Percentiles rank a stretch among this genome's conserved stretches.
Evolutionary conservation across 441 rosid species (phyloP).

Genomic region (Eruca vesicaria): DNA sequence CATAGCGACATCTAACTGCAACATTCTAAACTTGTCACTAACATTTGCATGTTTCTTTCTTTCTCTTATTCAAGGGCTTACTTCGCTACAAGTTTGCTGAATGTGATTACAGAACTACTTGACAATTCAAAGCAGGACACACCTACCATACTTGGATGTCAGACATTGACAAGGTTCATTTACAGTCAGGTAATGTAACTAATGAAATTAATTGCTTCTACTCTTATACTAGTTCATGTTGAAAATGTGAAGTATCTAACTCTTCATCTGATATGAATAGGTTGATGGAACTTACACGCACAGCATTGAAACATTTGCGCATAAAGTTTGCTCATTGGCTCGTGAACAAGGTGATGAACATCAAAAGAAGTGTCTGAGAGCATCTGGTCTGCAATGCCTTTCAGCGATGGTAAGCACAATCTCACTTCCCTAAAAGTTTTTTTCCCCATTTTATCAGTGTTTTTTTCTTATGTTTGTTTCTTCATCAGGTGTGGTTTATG

Average conservation of each 20-base stretch:
- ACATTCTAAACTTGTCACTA: conserved; percentile 3
- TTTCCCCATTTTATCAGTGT: not conserved
- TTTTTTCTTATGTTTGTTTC: not conserved
- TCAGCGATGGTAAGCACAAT: conserved; percentile 79
- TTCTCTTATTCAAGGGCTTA: conserved; percentile 60
- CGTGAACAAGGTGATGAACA: conserved; percentile 55
- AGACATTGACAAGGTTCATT: conserved; percentile 82
- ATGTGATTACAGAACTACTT: conserved; percentile 74
- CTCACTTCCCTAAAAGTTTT: not conserved
- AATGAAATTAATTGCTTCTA: too few relatives aligned
- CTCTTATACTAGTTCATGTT: not conserved
- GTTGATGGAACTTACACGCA: conserved; percentile 76
- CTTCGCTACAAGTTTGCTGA: conserved; percentile 81
- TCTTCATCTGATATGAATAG: conserved; percentile 45
- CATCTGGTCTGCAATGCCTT: conserved; percentile 90
- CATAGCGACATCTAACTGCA: not conserved
- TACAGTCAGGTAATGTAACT: conserved; percentile 82
- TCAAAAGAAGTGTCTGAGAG: conserved; percentile 50
- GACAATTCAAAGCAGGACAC: conserved; percentile 77
- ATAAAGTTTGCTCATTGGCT: conserved; percentile 71
- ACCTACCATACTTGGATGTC: conserved; percentile 76
- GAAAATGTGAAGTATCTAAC: not conserved
- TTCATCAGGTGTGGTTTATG: conserved; percentile 92
- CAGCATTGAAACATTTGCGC: conserved; percentile 74
- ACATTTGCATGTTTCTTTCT: not conserved